Evolutionary conservation across 495 filamentous ascomycete genomes (phyloP).

Genomic region (Penicillium turbatum): DNA sequence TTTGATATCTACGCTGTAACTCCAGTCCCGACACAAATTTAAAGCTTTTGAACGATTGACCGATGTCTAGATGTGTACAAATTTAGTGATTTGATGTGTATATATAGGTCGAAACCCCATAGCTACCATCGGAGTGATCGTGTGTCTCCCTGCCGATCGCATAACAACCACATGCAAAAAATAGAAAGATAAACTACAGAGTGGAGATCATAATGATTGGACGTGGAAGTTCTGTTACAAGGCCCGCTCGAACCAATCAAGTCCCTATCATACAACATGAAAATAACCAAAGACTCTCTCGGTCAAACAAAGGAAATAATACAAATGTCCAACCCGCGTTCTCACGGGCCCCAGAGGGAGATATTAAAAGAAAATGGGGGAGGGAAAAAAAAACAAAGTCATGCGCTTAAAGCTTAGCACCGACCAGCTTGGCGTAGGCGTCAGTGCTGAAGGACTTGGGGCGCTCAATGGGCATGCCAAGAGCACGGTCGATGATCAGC

Average conservation of each 20-base stretch:
- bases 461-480: constrained; percentile 65
- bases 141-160: not conserved
- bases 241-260: constrained; percentile 45
- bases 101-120: no score
- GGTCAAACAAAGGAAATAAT: constrained; percentile 33
- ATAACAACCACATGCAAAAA: not conserved
- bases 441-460: constrained; percentile 98
- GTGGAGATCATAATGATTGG: constrained; percentile 7
- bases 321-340: constrained; percentile 17
- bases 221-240: constrained; percentile 44
- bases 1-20: constrained; percentile 13
- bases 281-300: constrained; percentile 35
- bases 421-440: constrained; percentile 91
- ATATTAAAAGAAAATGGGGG: constrained; percentile 11
- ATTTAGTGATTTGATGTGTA: no score
- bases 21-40: not conserved
- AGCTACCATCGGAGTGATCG: no score
- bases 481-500: constrained; percentile 98
- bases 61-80: not conserved
- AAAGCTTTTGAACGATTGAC: not conserved
- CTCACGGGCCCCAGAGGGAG: constrained; percentile 5
- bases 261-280: constrained; percentile 47
- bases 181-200: constrained; percentile 1
- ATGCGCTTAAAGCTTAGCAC: constrained; percentile 73
- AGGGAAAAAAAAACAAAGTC: not conserved